Percentiles rank a stretch among this genome's conserved stretches.
These are phyloP conservation scores for Claviceps citrina DNA, from an alignment of 2,329 filamentous ascomycete species.

Conservation along the genomic window DNA sequence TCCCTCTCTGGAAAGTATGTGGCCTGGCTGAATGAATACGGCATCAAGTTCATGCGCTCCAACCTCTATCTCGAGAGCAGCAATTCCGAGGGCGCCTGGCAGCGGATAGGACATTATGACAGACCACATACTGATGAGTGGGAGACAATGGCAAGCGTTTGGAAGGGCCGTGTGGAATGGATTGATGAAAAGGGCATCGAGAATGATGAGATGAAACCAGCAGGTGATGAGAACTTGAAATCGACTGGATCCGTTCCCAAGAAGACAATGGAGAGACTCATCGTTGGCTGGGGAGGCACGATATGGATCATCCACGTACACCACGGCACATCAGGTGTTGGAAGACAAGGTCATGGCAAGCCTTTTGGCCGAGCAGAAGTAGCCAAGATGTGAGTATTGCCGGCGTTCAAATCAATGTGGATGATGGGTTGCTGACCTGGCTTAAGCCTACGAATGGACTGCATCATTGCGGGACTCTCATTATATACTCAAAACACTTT, in stretches of 20 bases:
- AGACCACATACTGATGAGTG: constrained; percentile 73
- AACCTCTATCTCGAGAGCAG: constrained; percentile 63
- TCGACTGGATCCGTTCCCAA: background rate
- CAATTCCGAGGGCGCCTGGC: constrained; percentile 79
- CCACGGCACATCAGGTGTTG: constrained; percentile 50
- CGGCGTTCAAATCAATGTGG: background rate
- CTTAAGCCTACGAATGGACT: constrained; percentile 75
- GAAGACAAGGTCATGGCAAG: constrained; percentile 52
- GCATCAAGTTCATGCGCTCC: constrained; percentile 94
- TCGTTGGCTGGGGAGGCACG: constrained; percentile 91
- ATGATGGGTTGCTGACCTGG: background rate
- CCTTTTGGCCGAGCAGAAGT: constrained; percentile 74
- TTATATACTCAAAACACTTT: constrained; percentile 87
- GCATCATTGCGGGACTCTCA: constrained; percentile 92
- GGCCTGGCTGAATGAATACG: constrained; percentile 90
- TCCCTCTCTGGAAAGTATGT: constrained; percentile 84
- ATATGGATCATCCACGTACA: constrained; percentile 93
- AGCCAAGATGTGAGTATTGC: constrained; percentile 62
- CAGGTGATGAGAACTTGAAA: background rate
- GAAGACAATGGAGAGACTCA: constrained; percentile 50
- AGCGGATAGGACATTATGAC: constrained; percentile 81
- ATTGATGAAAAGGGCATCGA: constrained; percentile 74
- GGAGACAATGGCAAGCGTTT: constrained; percentile 93
- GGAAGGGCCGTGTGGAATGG: constrained; percentile 89
- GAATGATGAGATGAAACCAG: constrained; percentile 38